Evolutionary conservation across 2,329 filamentous ascomycete genomes (phyloP).

Genomic region (Exserohilum rostratum): DNA sequence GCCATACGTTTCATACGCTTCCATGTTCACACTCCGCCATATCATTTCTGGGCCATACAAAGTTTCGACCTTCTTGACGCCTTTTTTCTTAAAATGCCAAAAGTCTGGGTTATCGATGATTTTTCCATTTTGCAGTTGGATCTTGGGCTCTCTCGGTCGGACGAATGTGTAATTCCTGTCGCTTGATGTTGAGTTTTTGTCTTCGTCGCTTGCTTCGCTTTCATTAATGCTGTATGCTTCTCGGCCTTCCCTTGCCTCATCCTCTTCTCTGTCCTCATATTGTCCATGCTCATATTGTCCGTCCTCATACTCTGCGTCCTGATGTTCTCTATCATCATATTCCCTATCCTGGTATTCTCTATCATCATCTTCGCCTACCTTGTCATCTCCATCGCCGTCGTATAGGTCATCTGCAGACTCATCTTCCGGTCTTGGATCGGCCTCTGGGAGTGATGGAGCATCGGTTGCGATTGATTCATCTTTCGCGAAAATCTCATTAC

Average conservation of each 20-base stretch:
- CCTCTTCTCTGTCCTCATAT: too few species aligned
- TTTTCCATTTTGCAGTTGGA: background rate
- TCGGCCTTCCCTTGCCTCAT: too few species aligned
- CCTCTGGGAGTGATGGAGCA: too few species aligned
- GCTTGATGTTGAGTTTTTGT: background rate
- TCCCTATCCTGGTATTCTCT: background rate
- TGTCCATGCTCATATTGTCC: background rate
- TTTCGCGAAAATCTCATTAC: too few species aligned
- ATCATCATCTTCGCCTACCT: background rate
- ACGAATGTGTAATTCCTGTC: background rate
- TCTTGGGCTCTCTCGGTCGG: background rate
- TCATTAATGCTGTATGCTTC: too few species aligned
- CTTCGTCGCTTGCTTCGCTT: background rate
- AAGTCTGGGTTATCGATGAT: background rate
- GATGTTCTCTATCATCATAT: background rate
- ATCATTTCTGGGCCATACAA: background rate
- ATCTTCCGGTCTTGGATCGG: background rate
- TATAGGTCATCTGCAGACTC: background rate
- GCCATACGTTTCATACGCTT: background rate
- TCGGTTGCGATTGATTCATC: too few species aligned
- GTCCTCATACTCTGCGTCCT: background rate
- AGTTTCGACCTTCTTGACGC: background rate
- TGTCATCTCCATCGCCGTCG: background rate
- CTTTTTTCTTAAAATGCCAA: background rate
- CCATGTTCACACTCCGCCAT: background rate